These are phyloP conservation scores for Globisporangium middletonii DNA, from an alignment of 352 stramenopile species.

Conservation along the genomic window DNA sequence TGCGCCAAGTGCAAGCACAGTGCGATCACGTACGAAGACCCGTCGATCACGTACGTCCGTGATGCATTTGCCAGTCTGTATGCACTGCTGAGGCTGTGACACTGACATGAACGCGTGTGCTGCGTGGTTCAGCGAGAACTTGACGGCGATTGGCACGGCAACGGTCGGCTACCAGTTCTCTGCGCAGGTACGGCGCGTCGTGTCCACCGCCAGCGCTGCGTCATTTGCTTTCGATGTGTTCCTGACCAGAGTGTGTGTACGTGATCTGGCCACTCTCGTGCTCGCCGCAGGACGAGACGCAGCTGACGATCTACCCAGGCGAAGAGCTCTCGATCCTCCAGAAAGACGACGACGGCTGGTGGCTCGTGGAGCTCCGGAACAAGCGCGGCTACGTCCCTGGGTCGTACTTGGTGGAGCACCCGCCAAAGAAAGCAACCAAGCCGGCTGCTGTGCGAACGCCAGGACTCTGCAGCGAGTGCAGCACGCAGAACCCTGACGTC, in stretches of 20 bases:
- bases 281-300: slow-evolving; percentile 59
- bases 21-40: slow-evolving; percentile 46
- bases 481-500: slow-evolving; percentile 66
- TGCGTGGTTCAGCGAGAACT: slow-evolving; percentile 31
- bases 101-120: too few species aligned
- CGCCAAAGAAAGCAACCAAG: slow-evolving; percentile 31
- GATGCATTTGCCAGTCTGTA: neutral
- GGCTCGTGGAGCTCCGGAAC: slow-evolving; percentile 62
- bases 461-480: slow-evolving; percentile 63
- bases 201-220: neutral
- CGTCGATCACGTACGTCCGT: slow-evolving; percentile 35
- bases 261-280: slow-evolving; percentile 1
- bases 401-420: slow-evolving; percentile 78
- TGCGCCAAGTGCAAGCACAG: slow-evolving; percentile 77
- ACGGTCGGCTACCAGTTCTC: slow-evolving; percentile 75
- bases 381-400: slow-evolving; percentile 75
- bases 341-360: slow-evolving; percentile 85
- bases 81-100: neutral
- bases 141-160: slow-evolving; percentile 38
- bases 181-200: slow-evolving; percentile 19
- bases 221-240: neutral
- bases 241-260: neutral
- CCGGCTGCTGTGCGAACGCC: slow-evolving; percentile 14
- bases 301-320: slow-evolving; percentile 76
- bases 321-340: slow-evolving; percentile 75